A percentile compares a stretch with the other conserved stretches of the same genome.
Evolutionary conservation across 805 yeast genomes (phyloP).

Genomic region (Middelhovenomyces tepae): DNA sequence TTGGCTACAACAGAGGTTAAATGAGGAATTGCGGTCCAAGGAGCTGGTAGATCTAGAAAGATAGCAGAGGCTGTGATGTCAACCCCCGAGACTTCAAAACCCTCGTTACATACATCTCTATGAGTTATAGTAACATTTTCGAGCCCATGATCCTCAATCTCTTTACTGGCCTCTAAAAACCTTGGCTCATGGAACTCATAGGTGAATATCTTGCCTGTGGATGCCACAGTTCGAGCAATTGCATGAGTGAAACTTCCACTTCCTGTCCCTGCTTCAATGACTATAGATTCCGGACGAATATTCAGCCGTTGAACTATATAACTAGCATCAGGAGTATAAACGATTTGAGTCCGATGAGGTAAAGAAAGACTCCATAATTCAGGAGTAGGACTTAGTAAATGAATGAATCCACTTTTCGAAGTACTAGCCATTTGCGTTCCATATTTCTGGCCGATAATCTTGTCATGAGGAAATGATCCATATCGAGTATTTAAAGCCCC

Average conservation of each 20-base stretch:
- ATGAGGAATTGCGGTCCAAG: slow-evolving; percentile 91
- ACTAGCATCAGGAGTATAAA: slow-evolving; percentile 90
- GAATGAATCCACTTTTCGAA: slow-evolving; percentile 71
- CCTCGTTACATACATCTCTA: slow-evolving; percentile 85
- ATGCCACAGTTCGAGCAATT: slow-evolving; percentile 67
- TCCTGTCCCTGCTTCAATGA: slow-evolving; percentile 97
- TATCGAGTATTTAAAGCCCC: slow-evolving; percentile 66
- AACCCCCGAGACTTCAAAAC: slow-evolving; percentile 49
- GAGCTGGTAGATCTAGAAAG: slow-evolving; percentile 89
- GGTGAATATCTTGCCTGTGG: slow-evolving; percentile 59
- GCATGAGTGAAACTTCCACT: slow-evolving; percentile 94
- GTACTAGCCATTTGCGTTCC: slow-evolving; percentile 75
- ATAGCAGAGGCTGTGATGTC: slow-evolving; percentile 60
- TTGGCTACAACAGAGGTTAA: slow-evolving; percentile 49
- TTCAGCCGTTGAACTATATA: slow-evolving; percentile 78
- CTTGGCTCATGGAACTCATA: slow-evolving; percentile 89
- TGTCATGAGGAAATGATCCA: slow-evolving; percentile 79
- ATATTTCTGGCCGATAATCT: slow-evolving; percentile 70
- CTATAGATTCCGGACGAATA: slow-evolving; percentile 63
- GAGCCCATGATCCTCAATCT: slow-evolving; percentile 67
- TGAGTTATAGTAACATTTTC: slow-evolving; percentile 64
- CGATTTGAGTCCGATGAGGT: slow-evolving; percentile 97
- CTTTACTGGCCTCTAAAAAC: slow-evolving; percentile 66
- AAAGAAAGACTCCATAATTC: slow-evolving; percentile 94
- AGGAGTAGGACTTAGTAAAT: slow-evolving; percentile 83